These are phyloP conservation scores for Amphicarpaea edgeworthii DNA, from an alignment of 306 rosid genomes.

Conservation along the genomic window DNA sequence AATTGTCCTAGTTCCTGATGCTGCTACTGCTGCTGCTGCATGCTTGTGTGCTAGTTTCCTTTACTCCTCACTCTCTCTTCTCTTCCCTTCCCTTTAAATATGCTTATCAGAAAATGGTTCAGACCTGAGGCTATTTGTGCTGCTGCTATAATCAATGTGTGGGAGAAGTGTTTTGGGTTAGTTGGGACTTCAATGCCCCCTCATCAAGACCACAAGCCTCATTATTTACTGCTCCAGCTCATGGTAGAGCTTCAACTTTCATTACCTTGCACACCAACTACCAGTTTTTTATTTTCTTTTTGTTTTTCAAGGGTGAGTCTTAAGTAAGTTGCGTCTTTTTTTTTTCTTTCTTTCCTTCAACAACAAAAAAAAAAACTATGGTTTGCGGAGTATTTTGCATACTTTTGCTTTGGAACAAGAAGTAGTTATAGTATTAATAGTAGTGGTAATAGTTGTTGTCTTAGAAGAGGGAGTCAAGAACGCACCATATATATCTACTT, in stretches of 20 bases:
- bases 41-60: constrained; percentile 6
- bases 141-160: constrained; percentile 63
- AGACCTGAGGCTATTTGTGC: constrained; percentile 45
- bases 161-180: constrained; percentile 60
- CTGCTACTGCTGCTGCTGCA: background rate
- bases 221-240: constrained; percentile 69
- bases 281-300: constrained; percentile 22
- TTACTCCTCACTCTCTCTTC: background rate
- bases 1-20: constrained; percentile 74
- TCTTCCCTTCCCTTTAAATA: constrained; percentile 50
- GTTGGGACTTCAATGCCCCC: constrained; percentile 82
- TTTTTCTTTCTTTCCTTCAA: no score
- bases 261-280: constrained; percentile 77
- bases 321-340: background rate
- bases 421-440: background rate
- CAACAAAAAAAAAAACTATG: background rate
- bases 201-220: constrained; percentile 63
- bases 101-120: constrained; percentile 58
- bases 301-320: constrained; percentile 10
- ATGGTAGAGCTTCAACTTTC: constrained; percentile 53
- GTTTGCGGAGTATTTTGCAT: background rate
- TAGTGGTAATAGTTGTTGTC: constrained; percentile 3
- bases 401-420: background rate
- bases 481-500: constrained; percentile 78
- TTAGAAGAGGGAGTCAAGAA: constrained; percentile 91